Evolutionary conservation across 768 basidiomycete genomes (phyloP), one percentile per base, ranked within the genome.

Genomic region (Astraeus odoratus): DNA sequence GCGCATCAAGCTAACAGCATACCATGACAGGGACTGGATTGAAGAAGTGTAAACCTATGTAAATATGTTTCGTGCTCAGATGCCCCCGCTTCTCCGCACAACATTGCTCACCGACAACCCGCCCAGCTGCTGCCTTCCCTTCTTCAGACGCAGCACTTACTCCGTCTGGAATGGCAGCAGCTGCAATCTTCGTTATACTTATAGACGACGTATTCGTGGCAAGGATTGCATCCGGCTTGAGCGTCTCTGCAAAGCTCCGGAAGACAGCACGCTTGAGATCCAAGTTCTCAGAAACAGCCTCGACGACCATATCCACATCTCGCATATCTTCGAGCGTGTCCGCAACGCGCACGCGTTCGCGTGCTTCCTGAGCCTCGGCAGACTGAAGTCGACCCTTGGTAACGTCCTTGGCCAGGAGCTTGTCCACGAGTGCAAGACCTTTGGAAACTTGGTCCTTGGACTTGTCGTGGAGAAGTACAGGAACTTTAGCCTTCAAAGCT

Each of bases 1-100:
- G 23, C 26, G 8, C 13, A 31, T 47, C 26, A 47, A 51, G 31
- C 9, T 36, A 20, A 36, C 5, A 15, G 20, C 10, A 38, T 58
- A 89, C 88, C 93, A 96, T 96, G 25, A 95, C 87, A 3, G 94
- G 94, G 4, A 96, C 94, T 4, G 94, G 94, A 57, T 97, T 95
- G 71, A 96, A 95, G 72, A 93, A 96, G 61, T 95, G 92, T 33
- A 95, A 69, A 10, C 83, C 89, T 91, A 42, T 9, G 29, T 34
- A 23, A 23, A 20, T 42, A 24, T 23, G 23, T 47, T 34, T 45
- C 27, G 44, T 23, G 29, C 26, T 12, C 16, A 30, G 31, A 37
- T 27, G 37, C 34, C 6, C 39, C 6, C 10, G 3, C 27, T 12
- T 15, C 31, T 18, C 23, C 4, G 16, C 2, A 13, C 34, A 15